These are phyloP conservation scores for Poterioochromonas sp. DNA, from an alignment of 352 stramenopile species.

Conservation along the genomic window DNA sequence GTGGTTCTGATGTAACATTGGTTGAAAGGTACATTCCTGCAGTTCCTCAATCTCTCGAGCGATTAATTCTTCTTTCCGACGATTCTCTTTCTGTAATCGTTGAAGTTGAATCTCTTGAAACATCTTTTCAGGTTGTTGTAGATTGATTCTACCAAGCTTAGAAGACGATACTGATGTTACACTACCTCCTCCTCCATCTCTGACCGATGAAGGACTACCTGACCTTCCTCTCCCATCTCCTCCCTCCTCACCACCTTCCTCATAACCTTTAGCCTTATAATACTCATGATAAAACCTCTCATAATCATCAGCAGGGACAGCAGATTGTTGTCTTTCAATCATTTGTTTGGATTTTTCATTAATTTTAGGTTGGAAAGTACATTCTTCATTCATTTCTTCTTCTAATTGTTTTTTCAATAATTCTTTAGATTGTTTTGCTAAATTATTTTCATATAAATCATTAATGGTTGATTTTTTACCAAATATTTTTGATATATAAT, in stretches of 20 bases:
- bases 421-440: background rate
- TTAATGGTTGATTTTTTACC: background rate
- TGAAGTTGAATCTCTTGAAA: background rate
- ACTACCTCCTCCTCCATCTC: background rate
- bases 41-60: conserved; percentile 7
- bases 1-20: background rate
- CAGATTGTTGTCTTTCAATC: background rate
- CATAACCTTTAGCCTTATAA: background rate
- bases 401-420: conserved; percentile 20
- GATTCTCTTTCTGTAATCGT: background rate
- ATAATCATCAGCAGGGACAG: background rate
- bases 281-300: background rate
- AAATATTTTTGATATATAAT: background rate
- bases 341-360: background rate
- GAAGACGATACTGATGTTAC: background rate
- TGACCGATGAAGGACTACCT: background rate
- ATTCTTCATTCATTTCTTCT: background rate
- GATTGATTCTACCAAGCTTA: background rate
- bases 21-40: conserved; percentile 22
- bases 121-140: conserved; percentile 7
- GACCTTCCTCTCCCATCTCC: background rate
- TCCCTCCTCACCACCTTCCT: background rate
- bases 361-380: conserved; percentile 19
- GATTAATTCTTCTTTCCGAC: conserved; percentile 8
- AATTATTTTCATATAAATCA: conserved; percentile 12